Conservation (phyloP, 129 eudicot genomes). For the Gnaphalium uliginosum region DNA sequence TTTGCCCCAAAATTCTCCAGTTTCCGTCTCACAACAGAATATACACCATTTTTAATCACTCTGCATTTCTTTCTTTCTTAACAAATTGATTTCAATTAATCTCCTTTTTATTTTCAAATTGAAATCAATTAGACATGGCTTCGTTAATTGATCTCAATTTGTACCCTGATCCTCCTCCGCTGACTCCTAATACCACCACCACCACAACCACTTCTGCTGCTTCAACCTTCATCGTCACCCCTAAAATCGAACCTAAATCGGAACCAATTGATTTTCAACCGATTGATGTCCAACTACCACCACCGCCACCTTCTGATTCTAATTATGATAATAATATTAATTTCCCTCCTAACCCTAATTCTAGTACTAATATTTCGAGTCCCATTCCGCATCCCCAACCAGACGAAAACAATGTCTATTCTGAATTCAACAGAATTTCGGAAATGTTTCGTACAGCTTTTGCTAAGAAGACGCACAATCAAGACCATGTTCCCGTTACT, state of each 20-base stretch:
- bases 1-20: no score
- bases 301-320: background rate
- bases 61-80: background rate
- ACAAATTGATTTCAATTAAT: background rate
- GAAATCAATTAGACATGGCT: background rate
- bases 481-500: slow-evolving; percentile 14
- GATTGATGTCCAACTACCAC: slow-evolving; percentile 12
- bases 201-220: slow-evolving; percentile 2
- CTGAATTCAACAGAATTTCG: slow-evolving; percentile 50
- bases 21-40: no score
- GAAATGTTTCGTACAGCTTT: slow-evolving; percentile 57
- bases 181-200: slow-evolving; percentile 1
- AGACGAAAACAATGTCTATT: slow-evolving; percentile 28
- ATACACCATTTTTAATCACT: background rate
- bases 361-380: slow-evolving; percentile 13
- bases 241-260: slow-evolving; percentile 57
- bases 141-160: slow-evolving; percentile 49
- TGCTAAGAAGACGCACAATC: slow-evolving; percentile 21
- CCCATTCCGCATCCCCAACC: slow-evolving; percentile 15
- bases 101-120: no score
- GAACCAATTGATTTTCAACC: slow-evolving; percentile 44
- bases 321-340: background rate
- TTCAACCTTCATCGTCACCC: slow-evolving; percentile 24
- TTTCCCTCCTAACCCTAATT: slow-evolving; percentile 7
- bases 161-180: slow-evolving; percentile 36